Conservation (phyloP, 257 asterid genomes). For the Cinchona pubescens region DNA sequence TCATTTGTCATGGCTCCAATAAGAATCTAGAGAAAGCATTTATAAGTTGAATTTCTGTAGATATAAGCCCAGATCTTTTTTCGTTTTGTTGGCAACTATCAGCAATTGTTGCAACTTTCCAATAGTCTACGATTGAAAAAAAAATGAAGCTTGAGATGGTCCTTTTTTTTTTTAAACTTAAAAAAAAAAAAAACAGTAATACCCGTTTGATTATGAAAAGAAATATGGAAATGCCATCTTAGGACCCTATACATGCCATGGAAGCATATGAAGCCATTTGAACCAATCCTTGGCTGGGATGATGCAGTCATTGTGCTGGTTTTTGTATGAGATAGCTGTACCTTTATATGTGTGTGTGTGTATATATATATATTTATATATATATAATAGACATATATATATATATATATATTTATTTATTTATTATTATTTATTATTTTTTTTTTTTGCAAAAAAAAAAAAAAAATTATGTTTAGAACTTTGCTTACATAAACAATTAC, state of each 20-base stretch:
- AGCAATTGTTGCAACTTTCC: slow-evolving; percentile 2
- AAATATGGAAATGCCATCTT: background rate
- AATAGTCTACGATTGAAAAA: background rate
- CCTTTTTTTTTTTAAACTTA: too few species aligned
- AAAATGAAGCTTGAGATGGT: slow-evolving; percentile 16
- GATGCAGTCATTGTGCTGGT: slow-evolving; percentile 5
- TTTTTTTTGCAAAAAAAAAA: too few species aligned
- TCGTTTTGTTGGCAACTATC: background rate
- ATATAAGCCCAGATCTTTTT: slow-evolving; percentile 29
- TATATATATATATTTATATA: too few species aligned
- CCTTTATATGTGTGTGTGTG: too few species aligned
- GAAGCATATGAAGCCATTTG: slow-evolving; percentile 10
- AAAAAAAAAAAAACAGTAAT: too few species aligned
- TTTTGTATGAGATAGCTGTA: slow-evolving; percentile 13
- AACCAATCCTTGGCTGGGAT: background rate
- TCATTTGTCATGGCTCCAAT: slow-evolving; percentile 9
- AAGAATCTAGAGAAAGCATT: slow-evolving; percentile 26
- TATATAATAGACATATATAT: too few species aligned
- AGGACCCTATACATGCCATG: background rate
- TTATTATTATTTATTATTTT: too few species aligned
- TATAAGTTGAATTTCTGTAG: slow-evolving; percentile 29
- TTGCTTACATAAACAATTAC: background rate
- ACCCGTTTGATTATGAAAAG: background rate
- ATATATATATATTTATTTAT: too few species aligned
- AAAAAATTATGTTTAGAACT: too few species aligned